These are phyloP conservation scores for Colletotrichum truncatum DNA, from an alignment of 2,329 filamentous ascomycete genomes.

Conservation along the genomic window DNA sequence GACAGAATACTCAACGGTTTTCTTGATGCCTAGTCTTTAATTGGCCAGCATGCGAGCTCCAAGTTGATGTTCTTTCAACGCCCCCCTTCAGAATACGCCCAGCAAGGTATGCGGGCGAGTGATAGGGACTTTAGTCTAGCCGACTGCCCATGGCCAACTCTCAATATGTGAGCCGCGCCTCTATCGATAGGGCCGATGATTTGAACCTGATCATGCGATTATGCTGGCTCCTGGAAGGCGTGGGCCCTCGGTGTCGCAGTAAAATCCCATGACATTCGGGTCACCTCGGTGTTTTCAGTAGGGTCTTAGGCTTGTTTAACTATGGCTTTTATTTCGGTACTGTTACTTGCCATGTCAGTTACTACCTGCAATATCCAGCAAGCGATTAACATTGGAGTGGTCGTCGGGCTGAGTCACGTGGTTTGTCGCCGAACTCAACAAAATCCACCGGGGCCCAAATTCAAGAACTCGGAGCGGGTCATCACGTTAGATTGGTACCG, in stretches of 20 bases:
- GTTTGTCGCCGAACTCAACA: neutral
- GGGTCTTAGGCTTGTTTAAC: no score
- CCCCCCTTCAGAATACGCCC: neutral
- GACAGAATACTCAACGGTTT: slow-evolving; percentile 6
- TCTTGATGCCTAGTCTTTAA: neutral
- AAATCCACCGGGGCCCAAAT: neutral
- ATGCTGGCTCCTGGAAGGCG: no score
- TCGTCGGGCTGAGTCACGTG: neutral
- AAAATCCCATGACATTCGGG: no score
- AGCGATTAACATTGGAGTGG: no score
- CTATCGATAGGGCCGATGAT: no score
- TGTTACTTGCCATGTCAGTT: neutral
- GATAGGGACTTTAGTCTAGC: neutral
- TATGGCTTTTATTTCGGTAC: no score
- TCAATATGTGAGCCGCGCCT: no score
- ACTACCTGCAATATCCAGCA: neutral
- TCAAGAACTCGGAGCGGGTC: neutral
- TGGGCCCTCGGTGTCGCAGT: no score
- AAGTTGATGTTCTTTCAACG: slow-evolving; percentile 4
- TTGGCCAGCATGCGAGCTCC: slow-evolving; percentile 20
- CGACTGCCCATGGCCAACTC: no score
- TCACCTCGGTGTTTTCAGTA: no score
- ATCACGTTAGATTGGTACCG: neutral
- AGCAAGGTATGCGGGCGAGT: neutral
- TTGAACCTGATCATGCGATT: no score